Conservation (phyloP, 78 protist species). For the Creolimax fragrantissima region DNA sequence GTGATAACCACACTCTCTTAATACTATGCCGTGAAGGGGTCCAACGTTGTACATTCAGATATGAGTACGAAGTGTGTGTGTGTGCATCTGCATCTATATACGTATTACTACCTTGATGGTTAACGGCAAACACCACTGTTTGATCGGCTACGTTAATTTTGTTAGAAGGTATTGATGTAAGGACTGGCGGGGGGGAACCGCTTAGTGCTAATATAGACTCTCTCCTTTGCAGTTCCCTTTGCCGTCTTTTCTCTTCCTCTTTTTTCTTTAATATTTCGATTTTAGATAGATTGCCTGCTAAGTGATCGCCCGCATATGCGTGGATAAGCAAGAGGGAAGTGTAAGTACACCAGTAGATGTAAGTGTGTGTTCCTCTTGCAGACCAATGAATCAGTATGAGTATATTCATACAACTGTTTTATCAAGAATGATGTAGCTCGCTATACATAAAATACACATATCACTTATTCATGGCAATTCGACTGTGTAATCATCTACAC, state of each 20-base stretch:
- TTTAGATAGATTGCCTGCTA: too few relatives aligned
- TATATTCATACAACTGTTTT: not conserved
- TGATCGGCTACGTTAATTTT: not conserved
- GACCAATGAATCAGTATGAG: too few relatives aligned
- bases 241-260: not conserved
- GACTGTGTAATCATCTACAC: too few relatives aligned
- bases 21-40: too few relatives aligned
- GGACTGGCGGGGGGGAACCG: not conserved
- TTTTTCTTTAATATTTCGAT: not conserved
- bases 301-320: too few relatives aligned
- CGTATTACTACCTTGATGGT: not conserved
- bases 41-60: not conserved
- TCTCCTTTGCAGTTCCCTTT: not conserved
- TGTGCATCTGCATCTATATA: not conserved
- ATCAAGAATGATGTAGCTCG: too few relatives aligned
- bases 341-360: too few relatives aligned
- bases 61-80: not conserved
- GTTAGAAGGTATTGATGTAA: not conserved
- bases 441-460: too few relatives aligned
- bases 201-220: not conserved
- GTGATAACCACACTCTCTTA: too few relatives aligned
- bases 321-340: too few relatives aligned
- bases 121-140: not conserved
- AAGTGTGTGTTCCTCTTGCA: too few relatives aligned
- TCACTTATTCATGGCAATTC: too few relatives aligned